phyloP scores from a whole-genome alignment of 148 eudicot genomes.

The Rhododendron vialii region DNA sequence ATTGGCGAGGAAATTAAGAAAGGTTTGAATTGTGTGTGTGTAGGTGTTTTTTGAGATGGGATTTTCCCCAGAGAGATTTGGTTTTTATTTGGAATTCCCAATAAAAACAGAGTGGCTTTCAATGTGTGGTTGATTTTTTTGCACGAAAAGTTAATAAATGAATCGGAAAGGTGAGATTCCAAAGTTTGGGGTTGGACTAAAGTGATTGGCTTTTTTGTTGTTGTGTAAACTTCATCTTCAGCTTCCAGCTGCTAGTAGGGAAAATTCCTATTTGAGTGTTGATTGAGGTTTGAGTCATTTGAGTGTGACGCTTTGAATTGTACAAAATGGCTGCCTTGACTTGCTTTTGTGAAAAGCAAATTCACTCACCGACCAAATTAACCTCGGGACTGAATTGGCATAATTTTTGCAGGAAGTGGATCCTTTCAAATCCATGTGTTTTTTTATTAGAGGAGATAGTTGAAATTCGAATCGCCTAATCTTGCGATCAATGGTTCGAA shows the following conservation, averaged over 20 bases:
- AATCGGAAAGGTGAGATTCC: conserved; percentile 2
- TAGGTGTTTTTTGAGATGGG: neutral
- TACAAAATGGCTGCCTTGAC: conserved; percentile 10
- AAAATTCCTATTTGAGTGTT: neutral
- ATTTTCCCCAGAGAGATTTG: neutral
- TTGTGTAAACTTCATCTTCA: neutral
- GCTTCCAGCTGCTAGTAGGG: neutral
- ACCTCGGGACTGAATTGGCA: too few species aligned
- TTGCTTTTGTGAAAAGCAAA: neutral
- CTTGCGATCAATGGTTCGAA: too few species aligned
- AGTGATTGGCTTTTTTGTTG: neutral
- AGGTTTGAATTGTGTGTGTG: neutral
- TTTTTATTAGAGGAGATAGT: too few species aligned
- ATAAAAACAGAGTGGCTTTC: neutral
- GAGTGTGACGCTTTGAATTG: conserved; percentile 7
- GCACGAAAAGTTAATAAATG: neutral
- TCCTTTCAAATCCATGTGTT: too few species aligned
- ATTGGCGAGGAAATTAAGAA: neutral
- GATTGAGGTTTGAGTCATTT: neutral
- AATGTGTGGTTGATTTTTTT: neutral
- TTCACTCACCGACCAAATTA: too few species aligned
- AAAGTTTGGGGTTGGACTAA: neutral
- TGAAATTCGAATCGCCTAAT: too few species aligned
- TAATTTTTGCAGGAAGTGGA: too few species aligned
- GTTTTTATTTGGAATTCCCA: neutral